Evolutionary conservation across 768 basidiomycete genomes (phyloP), one percentile per base, ranked within the genome.

Genomic region (Boletus rubroflammeus): DNA sequence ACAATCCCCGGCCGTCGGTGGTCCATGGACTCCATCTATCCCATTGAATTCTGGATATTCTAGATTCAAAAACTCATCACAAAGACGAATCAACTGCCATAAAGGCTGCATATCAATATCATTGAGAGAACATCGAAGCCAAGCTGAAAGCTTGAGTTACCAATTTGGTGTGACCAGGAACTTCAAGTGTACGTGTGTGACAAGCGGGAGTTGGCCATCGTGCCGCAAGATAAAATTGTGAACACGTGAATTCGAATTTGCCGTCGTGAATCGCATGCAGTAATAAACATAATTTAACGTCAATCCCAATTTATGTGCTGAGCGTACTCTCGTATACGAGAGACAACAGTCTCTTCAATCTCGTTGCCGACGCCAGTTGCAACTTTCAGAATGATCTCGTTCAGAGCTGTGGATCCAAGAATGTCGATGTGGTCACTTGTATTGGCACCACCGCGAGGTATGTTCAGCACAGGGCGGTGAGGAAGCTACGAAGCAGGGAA

Each of bases 381-480:
- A 7, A 97, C 87, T 70, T 92, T 87, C 29, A 97, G 69, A 53
- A 98, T 81, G n/a, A 97, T 84, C 67, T 93, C 90, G 69, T 96
- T 98, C 54, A 98, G 65, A 13, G 81, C 79, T 0, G 83, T 87
- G 10, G 90, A 86, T 7, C 95, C 84, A 25, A 86, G 76, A 50
- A 92, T 82, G 69, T 92, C 95, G 32, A 98, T 85, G 64, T 97
- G 93, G 67, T 96, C 92, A 44, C 88, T 84, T 1, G 95, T 96
- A 56, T 88, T 90, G 3, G 94, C 90, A 1, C 95, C 97, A 38
- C 97, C 96, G 28, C 96, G 82, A 47, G 82, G 96, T 60, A 82
- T 90, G 39, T 71, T 83, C 51, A 75, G 58, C 44, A 84, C 76
- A 8, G 94, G 95, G 11, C 77, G 78, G 73, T 98, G 95, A 45